Evolutionary conservation across 2,329 filamentous ascomycete genomes (phyloP).

Genomic region (Penicillium sp.): DNA sequence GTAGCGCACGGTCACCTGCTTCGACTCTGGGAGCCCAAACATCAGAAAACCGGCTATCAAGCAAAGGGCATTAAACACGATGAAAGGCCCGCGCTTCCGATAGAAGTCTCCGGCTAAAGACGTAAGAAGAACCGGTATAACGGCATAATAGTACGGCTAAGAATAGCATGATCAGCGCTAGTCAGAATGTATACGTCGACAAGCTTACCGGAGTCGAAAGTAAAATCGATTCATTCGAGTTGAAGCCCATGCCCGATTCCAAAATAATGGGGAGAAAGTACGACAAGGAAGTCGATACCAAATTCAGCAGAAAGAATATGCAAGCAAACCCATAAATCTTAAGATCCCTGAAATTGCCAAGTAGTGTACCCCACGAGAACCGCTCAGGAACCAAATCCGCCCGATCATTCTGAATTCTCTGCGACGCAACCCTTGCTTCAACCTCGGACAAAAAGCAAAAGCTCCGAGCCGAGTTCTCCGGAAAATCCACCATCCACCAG

Average conservation of each 20-base stretch:
- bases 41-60: constrained; percentile 65
- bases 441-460: constrained; percentile 58
- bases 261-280: constrained; percentile 67
- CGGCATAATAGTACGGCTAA: constrained; percentile 65
- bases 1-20: constrained; percentile 62
- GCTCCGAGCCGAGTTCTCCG: constrained; percentile 59
- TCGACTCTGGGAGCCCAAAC: constrained; percentile 57
- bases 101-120: constrained; percentile 63
- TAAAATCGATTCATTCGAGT: constrained; percentile 56
- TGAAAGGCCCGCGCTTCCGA: constrained; percentile 62
- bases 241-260: constrained; percentile 57
- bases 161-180: background rate
- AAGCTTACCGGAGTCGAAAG: constrained; percentile 57
- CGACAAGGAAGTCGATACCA: constrained; percentile 64
- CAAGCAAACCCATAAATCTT: constrained; percentile 66
- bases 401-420: constrained; percentile 61
- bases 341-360: constrained; percentile 57
- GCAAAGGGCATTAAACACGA: constrained; percentile 63
- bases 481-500: constrained; percentile 72
- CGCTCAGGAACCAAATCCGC: constrained; percentile 59
- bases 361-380: constrained; percentile 57
- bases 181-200: background rate
- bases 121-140: constrained; percentile 63
- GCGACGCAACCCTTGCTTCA: constrained; percentile 58
- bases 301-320: constrained; percentile 64